phyloP scores from a whole-genome alignment of 2,329 filamentous ascomycete species.

The Fusarium musae region DNA sequence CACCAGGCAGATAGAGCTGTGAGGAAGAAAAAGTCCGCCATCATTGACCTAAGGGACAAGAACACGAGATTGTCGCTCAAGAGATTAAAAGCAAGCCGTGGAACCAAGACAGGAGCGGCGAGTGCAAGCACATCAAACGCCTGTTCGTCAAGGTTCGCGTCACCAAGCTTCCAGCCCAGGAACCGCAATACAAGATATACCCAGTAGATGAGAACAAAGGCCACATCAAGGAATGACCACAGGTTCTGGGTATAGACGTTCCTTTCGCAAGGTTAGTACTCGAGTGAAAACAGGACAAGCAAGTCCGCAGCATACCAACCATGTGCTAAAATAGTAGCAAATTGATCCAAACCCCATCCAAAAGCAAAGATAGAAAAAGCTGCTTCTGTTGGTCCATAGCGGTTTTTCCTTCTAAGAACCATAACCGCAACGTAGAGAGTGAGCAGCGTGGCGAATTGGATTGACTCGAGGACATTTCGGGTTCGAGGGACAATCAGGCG shows the following conservation, averaged over 20 bases:
- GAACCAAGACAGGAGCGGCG: conserved; percentile 80
- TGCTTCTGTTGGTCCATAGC: conserved; percentile 68
- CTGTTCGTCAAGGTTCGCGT: conserved; percentile 66
- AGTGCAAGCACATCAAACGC: conserved; percentile 83
- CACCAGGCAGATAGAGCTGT: conserved; percentile 83
- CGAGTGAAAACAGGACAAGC: background rate
- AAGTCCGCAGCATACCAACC: conserved; percentile 59
- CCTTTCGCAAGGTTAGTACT: conserved; percentile 55
- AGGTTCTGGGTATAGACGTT: conserved; percentile 87
- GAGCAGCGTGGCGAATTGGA: conserved; percentile 78
- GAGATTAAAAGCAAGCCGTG: conserved; percentile 83
- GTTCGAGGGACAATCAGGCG: conserved; percentile 84
- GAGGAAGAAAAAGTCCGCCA: conserved; percentile 84
- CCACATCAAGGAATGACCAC: conserved; percentile 88
- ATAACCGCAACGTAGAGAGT: conserved; percentile 78
- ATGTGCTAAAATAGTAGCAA: conserved; percentile 81
- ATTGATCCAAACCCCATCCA: conserved; percentile 83
- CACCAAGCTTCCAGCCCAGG: conserved; percentile 66
- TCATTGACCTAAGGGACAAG: conserved; percentile 83
- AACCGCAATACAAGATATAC: conserved; percentile 75
- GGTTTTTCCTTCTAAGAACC: conserved; percentile 70
- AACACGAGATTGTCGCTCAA: conserved; percentile 88
- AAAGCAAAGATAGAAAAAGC: conserved; percentile 78
- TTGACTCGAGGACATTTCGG: conserved; percentile 77
- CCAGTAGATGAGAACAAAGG: conserved; percentile 77